These are phyloP conservation scores for Globisporangium echinulatum DNA, from an alignment of 352 stramenopile genomes.

Conservation along the genomic window DNA sequence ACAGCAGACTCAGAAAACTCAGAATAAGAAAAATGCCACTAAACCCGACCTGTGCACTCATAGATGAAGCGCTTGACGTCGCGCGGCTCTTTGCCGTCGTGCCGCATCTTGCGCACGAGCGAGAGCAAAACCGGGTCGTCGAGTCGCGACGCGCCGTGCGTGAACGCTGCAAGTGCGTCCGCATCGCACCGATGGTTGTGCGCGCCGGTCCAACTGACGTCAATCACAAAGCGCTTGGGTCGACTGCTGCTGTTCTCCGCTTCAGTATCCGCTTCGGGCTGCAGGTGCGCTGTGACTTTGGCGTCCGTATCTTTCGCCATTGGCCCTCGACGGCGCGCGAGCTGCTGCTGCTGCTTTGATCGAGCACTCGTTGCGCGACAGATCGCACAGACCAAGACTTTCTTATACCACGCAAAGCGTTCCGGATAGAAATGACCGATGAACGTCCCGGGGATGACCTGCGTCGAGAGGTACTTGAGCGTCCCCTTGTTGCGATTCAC, in stretches of 20 bases:
- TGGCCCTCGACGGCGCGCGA: not conserved
- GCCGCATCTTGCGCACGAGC: slow-evolving; percentile 6
- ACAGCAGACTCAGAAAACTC: not conserved
- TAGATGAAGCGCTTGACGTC: slow-evolving; percentile 9
- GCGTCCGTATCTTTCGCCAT: slow-evolving; percentile 2
- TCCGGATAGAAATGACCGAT: slow-evolving; percentile 6
- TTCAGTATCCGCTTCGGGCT: not conserved
- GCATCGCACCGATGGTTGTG: slow-evolving; percentile 6
- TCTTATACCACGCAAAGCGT: slow-evolving; percentile 8
- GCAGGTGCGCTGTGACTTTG: slow-evolving; percentile 5
- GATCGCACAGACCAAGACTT: slow-evolving; percentile 6
- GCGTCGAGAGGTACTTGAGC: slow-evolving; percentile 5
- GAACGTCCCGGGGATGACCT: slow-evolving; percentile 5
- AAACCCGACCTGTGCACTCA: slow-evolving; percentile 2
- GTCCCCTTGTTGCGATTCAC: slow-evolving; percentile 4
- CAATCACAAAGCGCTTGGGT: slow-evolving; percentile 3
- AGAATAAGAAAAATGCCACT: not conserved
- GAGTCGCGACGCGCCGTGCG: slow-evolving; percentile 1
- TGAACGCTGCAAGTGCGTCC: slow-evolving; percentile 1
- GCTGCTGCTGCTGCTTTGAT: not conserved
- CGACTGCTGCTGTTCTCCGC: not conserved
- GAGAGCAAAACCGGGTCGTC: slow-evolving; percentile 9
- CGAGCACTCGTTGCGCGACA: slow-evolving; percentile 1
- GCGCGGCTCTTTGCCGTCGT: slow-evolving; percentile 4
- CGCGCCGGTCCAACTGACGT: slow-evolving; percentile 5